Conservation (phyloP, 345 rosid genomes). For the Eucalyptus camaldulensis region DNA sequence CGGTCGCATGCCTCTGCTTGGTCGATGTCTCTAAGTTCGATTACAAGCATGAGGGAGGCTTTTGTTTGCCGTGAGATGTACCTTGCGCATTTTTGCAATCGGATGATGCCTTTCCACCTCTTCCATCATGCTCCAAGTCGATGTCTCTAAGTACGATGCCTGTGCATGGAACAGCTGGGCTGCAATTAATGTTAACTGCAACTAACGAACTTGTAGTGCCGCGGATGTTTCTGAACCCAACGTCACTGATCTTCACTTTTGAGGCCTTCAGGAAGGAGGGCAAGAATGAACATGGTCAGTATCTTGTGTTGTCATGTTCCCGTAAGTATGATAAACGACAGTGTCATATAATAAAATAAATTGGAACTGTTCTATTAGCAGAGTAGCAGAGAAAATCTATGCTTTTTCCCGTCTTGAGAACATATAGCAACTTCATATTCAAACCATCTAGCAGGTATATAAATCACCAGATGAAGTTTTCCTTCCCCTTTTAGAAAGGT, state of each 20-base stretch:
- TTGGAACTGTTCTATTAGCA: background rate
- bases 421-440: background rate
- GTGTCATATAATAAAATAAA: background rate
- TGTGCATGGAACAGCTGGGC: background rate
- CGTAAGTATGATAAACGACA: background rate
- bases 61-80: background rate
- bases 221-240: background rate
- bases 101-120: background rate
- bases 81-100: slow-evolving; percentile 5
- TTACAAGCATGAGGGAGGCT: slow-evolving; percentile 8
- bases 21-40: too few relatives aligned
- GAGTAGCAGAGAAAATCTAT: background rate
- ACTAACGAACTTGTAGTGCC: background rate
- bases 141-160: slow-evolving; percentile 1
- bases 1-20: slow-evolving; percentile 59
- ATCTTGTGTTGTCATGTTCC: background rate
- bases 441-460: background rate
- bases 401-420: background rate
- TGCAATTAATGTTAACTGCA: slow-evolving; percentile 6
- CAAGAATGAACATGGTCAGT: background rate
- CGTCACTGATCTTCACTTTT: background rate
- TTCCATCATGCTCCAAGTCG: background rate
- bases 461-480: background rate
- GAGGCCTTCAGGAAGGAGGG: background rate
- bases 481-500: background rate